Conservation (phyloP, 306 rosid genomes). For the Cercis canadensis region DNA sequence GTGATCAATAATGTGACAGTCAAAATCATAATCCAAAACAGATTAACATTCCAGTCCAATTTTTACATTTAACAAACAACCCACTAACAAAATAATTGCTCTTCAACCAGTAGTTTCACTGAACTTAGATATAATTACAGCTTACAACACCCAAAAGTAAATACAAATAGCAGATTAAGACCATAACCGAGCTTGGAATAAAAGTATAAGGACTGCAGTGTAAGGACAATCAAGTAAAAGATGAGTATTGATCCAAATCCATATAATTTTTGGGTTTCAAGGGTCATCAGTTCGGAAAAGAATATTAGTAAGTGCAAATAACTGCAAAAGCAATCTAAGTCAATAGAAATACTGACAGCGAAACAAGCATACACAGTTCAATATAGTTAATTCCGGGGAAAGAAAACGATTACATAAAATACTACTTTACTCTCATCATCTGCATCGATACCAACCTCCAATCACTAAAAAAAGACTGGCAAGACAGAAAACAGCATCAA, state of each 20-base stretch:
- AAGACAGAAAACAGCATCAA: constrained; percentile 31
- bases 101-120: constrained; percentile 5
- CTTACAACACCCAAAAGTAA: constrained; percentile 8
- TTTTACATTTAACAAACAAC: neutral
- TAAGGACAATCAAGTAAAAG: constrained; percentile 3
- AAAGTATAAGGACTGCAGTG: neutral
- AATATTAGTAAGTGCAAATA: neutral
- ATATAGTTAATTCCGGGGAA: neutral
- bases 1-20: constrained; percentile 23
- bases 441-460: constrained; percentile 29
- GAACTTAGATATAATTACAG: constrained; percentile 17
- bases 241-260: constrained; percentile 1
- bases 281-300: constrained; percentile 11
- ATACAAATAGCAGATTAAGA: neutral
- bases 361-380: constrained; percentile 22
- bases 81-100: neutral
- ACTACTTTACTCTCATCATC: constrained; percentile 11
- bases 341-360: constrained; percentile 4
- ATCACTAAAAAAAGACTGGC: constrained; percentile 12
- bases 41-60: neutral
- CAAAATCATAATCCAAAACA: constrained; percentile 1
- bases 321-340: constrained; percentile 1
- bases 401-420: too few relatives aligned
- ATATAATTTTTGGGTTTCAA: neutral
- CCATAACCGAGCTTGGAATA: neutral